Base-by-base conservation (phyloP, 371 early-diverging fungal species). In the Mycotypha africana region DNA sequence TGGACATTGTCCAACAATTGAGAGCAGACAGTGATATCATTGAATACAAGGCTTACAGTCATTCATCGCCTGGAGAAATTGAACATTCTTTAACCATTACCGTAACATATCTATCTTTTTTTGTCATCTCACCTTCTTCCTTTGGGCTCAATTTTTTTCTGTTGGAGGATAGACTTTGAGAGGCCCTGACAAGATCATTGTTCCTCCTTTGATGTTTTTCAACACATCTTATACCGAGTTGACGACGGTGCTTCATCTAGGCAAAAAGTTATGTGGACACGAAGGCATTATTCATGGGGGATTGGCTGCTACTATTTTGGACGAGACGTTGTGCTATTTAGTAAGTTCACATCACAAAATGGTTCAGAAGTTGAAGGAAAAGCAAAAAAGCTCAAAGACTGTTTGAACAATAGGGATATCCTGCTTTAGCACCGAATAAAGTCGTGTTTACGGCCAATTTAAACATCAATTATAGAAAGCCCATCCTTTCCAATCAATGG, bases 201-300 rank as follows among this genome's bases (percentile, higher is more conserved):
- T 62, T 11, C 39, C 57, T 1, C 74, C 74, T 12, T 49, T 64
- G 12, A 36, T 66, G 28, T 73, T 73, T 38, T 64, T 64, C 35
- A 69, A 63, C 56, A 60, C 63, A 39, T 40, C 51, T 14, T 50
- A 45, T n/a, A 73, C 67, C 12, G 59, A 73, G 47, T 42, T 56
- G 6, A 55, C 56, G 1, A 47, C 42, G 23, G 60, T 67, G 4
- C 38, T 63, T 21, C 74, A 73, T 46, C 53, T 73, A n/a, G 74
- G 74, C 15, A 60, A 48, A 11, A 57, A 69, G 7, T 24, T 65
- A 2, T 86, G 87, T 44, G 88, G 88, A 4, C 88, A 88, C 58
- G 80, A 82, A 24, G 76, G 79, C 20, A 83, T 89, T 54, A 76
- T 88, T 21, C 91, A 89, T 47, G 89, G 89, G 12, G 91, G 91